Percentiles rank a stretch among this genome's conserved stretches.
phyloP scores from a whole-genome alignment of 805 yeast species.

The Yamadazyma endophytica region DNA sequence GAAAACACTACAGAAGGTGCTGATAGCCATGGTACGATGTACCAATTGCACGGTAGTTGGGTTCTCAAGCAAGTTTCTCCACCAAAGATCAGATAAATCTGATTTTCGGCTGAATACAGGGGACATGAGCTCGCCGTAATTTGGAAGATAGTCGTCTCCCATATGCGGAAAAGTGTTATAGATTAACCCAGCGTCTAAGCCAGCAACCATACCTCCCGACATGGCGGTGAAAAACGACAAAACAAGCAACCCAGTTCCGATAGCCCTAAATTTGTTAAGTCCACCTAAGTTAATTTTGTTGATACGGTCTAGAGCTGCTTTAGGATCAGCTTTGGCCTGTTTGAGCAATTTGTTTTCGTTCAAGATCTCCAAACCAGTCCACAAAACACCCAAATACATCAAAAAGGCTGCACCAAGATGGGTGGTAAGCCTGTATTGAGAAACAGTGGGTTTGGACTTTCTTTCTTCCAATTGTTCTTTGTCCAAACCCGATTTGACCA shows the following conservation, averaged over 20 bases:
- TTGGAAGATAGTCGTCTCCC: constrained; percentile 84
- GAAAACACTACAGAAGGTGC: constrained; percentile 70
- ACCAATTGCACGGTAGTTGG: constrained; percentile 93
- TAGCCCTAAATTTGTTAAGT: constrained; percentile 51
- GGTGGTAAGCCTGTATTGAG: constrained; percentile 90
- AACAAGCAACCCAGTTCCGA: constrained; percentile 54
- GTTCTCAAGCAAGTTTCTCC: constrained; percentile 93
- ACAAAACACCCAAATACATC: constrained; percentile 82
- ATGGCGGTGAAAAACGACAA: constrained; percentile 86
- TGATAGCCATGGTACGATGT: constrained; percentile 80
- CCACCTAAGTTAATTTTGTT: constrained; percentile 59
- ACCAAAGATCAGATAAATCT: constrained; percentile 70
- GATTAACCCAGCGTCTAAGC: constrained; percentile 94
- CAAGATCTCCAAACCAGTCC: constrained; percentile 83
- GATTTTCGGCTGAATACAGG: constrained; percentile 63
- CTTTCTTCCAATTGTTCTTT: constrained; percentile 72
- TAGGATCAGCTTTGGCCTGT: constrained; percentile 42
- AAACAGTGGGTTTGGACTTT: constrained; percentile 93
- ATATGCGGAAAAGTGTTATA: constrained; percentile 95
- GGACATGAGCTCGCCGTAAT: constrained; percentile 71
- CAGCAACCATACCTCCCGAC: constrained; percentile 98
- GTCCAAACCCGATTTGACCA: constrained; percentile 94
- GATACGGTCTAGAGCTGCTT: constrained; percentile 46
- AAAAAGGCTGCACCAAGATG: constrained; percentile 92
- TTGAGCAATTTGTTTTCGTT: constrained; percentile 67